These are phyloP conservation scores for Trichoderma sp. DNA, from an alignment of 2,329 filamentous ascomycete genomes.

Conservation along the genomic window DNA sequence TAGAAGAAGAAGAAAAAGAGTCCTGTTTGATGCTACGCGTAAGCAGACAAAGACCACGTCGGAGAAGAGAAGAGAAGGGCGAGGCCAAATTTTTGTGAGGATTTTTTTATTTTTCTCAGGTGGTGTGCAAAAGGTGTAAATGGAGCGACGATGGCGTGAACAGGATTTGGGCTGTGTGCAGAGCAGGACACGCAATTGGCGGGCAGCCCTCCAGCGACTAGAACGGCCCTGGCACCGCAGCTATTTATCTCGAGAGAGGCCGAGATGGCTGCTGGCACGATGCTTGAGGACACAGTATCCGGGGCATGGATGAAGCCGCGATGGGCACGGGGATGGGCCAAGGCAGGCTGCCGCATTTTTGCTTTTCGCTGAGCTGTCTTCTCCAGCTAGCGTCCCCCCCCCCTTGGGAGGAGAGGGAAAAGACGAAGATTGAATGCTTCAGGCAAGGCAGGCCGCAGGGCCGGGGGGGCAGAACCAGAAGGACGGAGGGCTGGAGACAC, in stretches of 20 bases:
- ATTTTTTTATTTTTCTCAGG: conserved; percentile 8
- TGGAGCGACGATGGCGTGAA: conserved; percentile 16
- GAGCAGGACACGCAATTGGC: conserved; percentile 8
- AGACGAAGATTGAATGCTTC: neutral
- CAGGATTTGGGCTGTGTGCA: conserved; percentile 14
- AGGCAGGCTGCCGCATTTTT: conserved; percentile 21
- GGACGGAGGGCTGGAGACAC: neutral
- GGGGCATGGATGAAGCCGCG: conserved; percentile 4
- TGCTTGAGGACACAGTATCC: conserved; percentile 28
- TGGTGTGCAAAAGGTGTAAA: neutral
- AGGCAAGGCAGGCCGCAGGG: neutral
- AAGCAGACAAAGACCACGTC: conserved; percentile 25
- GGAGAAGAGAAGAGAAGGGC: neutral
- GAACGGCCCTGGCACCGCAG: conserved; percentile 3
- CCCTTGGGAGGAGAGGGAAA: conserved; percentile 9
- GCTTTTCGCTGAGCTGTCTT: conserved; percentile 20
- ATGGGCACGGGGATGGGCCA: conserved; percentile 1
- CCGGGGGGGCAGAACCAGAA: neutral
- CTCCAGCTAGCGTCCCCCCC: conserved; percentile 14
- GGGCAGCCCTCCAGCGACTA: neutral
- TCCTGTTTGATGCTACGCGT: conserved; percentile 32
- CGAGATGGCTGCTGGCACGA: conserved; percentile 12
- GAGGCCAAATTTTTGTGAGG: conserved; percentile 23
- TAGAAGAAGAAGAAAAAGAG: conserved; percentile 24
- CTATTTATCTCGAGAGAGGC: conserved; percentile 17